Conservation (phyloP, 2,329 filamentous ascomycete genomes). For the Trichoderma gracile region DNA sequence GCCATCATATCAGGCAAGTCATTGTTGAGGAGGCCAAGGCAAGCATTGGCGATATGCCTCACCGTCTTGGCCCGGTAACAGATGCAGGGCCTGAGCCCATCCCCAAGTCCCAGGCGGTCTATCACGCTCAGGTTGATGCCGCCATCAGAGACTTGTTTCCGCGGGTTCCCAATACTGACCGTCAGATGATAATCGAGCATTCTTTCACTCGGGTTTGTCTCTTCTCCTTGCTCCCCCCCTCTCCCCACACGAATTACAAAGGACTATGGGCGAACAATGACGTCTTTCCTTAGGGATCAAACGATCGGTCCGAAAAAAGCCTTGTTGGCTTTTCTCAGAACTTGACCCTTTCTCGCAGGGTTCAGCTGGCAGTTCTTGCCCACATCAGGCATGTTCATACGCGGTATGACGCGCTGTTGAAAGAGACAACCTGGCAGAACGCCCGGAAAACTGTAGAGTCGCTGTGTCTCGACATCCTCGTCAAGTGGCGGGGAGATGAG, state of each 20-base stretch:
- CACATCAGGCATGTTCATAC: constrained; percentile 69
- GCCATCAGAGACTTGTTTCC: constrained; percentile 65
- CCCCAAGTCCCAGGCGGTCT: constrained; percentile 59
- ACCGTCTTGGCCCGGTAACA: constrained; percentile 27
- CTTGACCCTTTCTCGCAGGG: constrained; percentile 60
- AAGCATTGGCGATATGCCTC: constrained; percentile 34
- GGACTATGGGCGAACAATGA: constrained; percentile 27
- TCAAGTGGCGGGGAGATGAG: constrained; percentile 72
- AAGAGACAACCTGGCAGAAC: constrained; percentile 58
- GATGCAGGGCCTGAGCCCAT: constrained; percentile 56
- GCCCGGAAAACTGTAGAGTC: constrained; percentile 62
- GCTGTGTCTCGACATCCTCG: constrained; percentile 63
- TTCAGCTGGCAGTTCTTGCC: constrained; percentile 65
- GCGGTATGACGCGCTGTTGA: constrained; percentile 62
- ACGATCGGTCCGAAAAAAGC: constrained; percentile 54
- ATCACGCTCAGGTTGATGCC: constrained; percentile 62
- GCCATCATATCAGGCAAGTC: constrained; percentile 59
- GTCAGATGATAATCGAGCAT: constrained; percentile 61
- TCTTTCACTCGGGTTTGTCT: constrained; percentile 61
- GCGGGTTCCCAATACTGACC: constrained; percentile 64
- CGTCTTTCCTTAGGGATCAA: constrained; percentile 45
- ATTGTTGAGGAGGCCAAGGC: constrained; percentile 59
- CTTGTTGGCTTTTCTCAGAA: constrained; percentile 59
- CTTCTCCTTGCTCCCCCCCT: background rate
- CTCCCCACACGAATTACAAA: background rate